Evolutionary conservation across 208 protist species (phyloP), one percentile per base, ranked within the genome.

Genomic region (Leishmania aethiopica): DNA sequence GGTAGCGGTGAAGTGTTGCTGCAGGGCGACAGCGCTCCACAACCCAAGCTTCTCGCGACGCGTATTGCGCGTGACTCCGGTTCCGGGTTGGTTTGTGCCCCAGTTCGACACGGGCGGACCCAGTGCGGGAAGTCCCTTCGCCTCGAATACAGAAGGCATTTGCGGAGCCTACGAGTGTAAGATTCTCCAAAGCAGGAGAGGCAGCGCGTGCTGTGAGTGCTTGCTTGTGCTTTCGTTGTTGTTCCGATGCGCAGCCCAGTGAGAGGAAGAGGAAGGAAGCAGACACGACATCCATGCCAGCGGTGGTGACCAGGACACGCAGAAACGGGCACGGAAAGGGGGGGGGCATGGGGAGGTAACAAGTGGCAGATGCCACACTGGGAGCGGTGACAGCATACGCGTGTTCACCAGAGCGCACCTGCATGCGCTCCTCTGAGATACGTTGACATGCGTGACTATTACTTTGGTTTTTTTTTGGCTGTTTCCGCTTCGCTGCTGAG

Each of bases 1-100:
- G n/a, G 87, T 86, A 13, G 75, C 79, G 0, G 86, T 75, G 72
- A 96, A 94, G 87, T 98, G 95, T 78, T 96, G 87, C 83, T 98
- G 95, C 15, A 98, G 84, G 3, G 95, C 95, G 3, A 98, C 95
- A 1, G 95, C 93, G 55, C 91, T 96, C 93, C 95, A 98, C 66
- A 98, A 70, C 49, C 87, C 87, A 0, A 96, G 69, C 77, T 94
- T 89, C 22, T 93, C 88, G n/a, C 88, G 85, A 8, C 91, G 84
- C n/a, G 72, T 82, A 35, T 69, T 76, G 28, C 78, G 81, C 51
- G 59, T 55, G 11, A 73, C 32, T 15, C 79, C 42, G 4, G 47
- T 67, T 13, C 70, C 25, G 0, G 42, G 32, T 28, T 74, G 67
- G 1, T 55, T 86, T 3, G 73, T 84, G 40, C 89, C 84, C 89